Percentiles rank a stretch among this genome's conserved stretches.
Evolutionary conservation across 345 rosid genomes (phyloP).

Genomic region (Syzygium grande): DNA sequence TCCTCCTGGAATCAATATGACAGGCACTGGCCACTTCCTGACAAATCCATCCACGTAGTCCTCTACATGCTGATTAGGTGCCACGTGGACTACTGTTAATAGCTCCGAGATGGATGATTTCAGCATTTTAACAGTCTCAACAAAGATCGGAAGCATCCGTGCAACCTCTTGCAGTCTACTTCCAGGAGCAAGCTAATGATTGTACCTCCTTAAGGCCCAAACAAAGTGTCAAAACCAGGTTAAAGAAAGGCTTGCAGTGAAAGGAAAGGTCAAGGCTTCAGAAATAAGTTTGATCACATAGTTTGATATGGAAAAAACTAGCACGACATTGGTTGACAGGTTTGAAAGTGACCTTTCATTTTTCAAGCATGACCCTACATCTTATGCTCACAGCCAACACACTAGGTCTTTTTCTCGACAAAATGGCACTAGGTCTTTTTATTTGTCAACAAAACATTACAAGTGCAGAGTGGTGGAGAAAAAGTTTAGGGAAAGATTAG

Average conservation of each 20-base stretch:
- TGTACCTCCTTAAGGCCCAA: constrained; percentile 44
- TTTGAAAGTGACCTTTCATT: not conserved
- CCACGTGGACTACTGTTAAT: constrained; percentile 56
- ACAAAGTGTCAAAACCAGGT: not conserved
- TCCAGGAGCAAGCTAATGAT: constrained; percentile 71
- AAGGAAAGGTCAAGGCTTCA: not conserved
- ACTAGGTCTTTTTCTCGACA: not conserved
- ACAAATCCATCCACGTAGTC: constrained; percentile 25
- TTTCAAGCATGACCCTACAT: not conserved
- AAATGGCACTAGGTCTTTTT: not conserved
- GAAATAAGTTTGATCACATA: not conserved
- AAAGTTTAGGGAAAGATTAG: not conserved
- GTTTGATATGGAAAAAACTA: not conserved
- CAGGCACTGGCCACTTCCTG: constrained; percentile 68
- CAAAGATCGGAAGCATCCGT: constrained; percentile 81
- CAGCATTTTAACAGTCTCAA: constrained; percentile 37
- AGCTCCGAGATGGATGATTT: constrained; percentile 41
- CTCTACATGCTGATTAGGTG: constrained; percentile 69
- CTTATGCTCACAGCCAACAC: not conserved
- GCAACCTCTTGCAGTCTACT: constrained; percentile 91
- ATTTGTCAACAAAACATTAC: not conserved
- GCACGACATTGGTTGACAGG: not conserved
- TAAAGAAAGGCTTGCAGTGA: not conserved
- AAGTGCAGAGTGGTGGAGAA: not conserved
- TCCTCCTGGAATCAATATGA: constrained; percentile 66